phyloP scores from a whole-genome alignment of 495 filamentous ascomycete genomes.

The Daldinia childiae region DNA sequence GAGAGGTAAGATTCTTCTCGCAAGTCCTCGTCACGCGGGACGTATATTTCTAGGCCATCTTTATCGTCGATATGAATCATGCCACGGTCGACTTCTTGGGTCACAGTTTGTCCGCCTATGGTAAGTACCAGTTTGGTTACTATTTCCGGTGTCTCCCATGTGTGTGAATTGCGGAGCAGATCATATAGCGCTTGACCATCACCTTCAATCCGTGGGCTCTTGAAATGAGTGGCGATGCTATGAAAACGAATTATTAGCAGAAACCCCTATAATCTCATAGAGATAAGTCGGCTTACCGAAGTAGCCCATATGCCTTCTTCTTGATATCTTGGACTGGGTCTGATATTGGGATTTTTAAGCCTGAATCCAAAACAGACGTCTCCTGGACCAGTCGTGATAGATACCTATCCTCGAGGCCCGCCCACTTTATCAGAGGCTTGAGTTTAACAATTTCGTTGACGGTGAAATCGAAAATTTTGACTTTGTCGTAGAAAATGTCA shows the following conservation, averaged over 20 bases:
- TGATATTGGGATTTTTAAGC: conserved; percentile 31
- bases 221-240: conserved; percentile 48
- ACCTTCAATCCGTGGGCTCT: conserved; percentile 44
- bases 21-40: conserved; percentile 47
- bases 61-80: conserved; percentile 49
- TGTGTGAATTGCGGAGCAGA: conserved; percentile 37
- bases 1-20: conserved; percentile 50
- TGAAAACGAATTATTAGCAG: conserved; percentile 21
- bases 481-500: conserved; percentile 41
- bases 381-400: conserved; percentile 51
- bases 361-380: conserved; percentile 43
- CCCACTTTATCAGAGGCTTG: conserved; percentile 49
- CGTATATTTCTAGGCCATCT: conserved; percentile 47
- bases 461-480: conserved; percentile 52
- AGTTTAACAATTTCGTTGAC: conserved; percentile 49
- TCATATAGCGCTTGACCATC: conserved; percentile 42
- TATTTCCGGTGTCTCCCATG: conserved; percentile 48
- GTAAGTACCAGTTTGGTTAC: conserved; percentile 39
- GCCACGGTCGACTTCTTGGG: conserved; percentile 31
- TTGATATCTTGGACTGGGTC: conserved; percentile 42
- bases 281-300: conserved; percentile 44
- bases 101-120: conserved; percentile 39
- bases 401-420: conserved; percentile 47
- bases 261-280: background rate
- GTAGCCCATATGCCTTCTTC: conserved; percentile 50